Evolutionary conservation across 768 basidiomycete species (phyloP), one percentile per base, ranked within the genome.

Genomic region (Psilocybe azurescens): DNA sequence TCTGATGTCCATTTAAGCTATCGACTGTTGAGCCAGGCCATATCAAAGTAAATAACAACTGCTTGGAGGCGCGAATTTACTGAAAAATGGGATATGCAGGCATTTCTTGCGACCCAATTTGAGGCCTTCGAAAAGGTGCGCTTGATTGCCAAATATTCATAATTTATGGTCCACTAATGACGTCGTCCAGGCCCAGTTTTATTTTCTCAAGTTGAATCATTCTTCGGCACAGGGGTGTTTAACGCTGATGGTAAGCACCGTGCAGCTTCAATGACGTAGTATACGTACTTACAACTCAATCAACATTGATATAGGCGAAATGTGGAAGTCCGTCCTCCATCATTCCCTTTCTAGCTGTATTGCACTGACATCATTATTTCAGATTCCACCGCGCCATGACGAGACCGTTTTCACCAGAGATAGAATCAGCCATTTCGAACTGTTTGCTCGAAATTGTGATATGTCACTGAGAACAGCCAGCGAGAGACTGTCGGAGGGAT

Each of bases 391-490:
- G 89, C 9, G 67, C 79, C 3, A 88, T 91, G 77, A 86, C 88
- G 0, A 83, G 90, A 0, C 89, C 89, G 0, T 90, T 91, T 91
- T 92, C 75, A 82, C 72, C 57, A 80, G 79, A 48, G 88, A 90
- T 36, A 76, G 82, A 33, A 83, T 89, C 56, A 83, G 79, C 50
- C 83, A 89, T 68, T 89, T 89, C 56, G 83, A 88, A 28, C 85
- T 83, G 32, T 89, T 89, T 65, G 84, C 83, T 54, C 75, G 80
- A 11, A 86, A 87, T 50, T 78, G 83, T 4, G 78, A 81, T 48
- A 72, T 80, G n/a, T 78, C 82, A 5, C 72, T 90, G 5, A 63
- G 69, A 2, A 70, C 78, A 46, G 78, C 84, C 58, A 81, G 80
- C 52, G 72, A 69, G 3, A 77, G 87, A 11, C 78, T 86, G 30